These are phyloP conservation scores for Dalbergia oliveri DNA, from an alignment of 306 rosid species.

Conservation along the genomic window DNA sequence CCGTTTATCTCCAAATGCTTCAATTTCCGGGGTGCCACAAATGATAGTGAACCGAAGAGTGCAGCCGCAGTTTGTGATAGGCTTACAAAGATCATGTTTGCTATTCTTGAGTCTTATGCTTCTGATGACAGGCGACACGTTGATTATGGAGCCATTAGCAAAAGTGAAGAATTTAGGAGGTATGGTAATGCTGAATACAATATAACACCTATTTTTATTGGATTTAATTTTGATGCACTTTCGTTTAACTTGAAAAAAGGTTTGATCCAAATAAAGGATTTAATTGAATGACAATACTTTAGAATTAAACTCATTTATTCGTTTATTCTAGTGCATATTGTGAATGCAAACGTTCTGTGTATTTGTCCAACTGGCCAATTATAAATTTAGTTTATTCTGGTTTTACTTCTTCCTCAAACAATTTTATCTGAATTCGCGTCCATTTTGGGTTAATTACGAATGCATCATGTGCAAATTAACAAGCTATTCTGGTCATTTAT, in stretches of 20 bases:
- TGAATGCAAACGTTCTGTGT: not conserved
- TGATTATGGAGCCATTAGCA: slow-evolving; percentile 79
- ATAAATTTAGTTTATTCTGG: not conserved
- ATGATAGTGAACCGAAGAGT: slow-evolving; percentile 72
- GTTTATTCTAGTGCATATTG: slow-evolving; percentile 3
- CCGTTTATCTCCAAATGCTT: slow-evolving; percentile 72
- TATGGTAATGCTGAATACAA: slow-evolving; percentile 20
- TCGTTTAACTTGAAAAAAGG: no score
- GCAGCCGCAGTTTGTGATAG: slow-evolving; percentile 64
- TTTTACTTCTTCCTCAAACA: not conserved
- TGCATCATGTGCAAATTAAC: not conserved
- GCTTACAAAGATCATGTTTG: slow-evolving; percentile 85
- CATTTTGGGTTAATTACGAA: slow-evolving; percentile 5
- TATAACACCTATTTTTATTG: no score
- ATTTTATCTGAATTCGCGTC: not conserved
- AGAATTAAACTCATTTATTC: no score
- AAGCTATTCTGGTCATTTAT: not conserved
- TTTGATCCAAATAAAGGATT: no score
- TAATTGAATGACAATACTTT: no score
- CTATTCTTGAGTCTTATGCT: slow-evolving; percentile 90
- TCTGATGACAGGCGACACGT: slow-evolving; percentile 71
- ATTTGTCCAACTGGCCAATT: not conserved
- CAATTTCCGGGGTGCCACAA: slow-evolving; percentile 69
- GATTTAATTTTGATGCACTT: no score
- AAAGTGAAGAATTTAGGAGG: slow-evolving; percentile 97